Evolutionary conservation across 2,329 filamentous ascomycete species (phyloP).

Genomic region (Uncinocarpus reesii): DNA sequence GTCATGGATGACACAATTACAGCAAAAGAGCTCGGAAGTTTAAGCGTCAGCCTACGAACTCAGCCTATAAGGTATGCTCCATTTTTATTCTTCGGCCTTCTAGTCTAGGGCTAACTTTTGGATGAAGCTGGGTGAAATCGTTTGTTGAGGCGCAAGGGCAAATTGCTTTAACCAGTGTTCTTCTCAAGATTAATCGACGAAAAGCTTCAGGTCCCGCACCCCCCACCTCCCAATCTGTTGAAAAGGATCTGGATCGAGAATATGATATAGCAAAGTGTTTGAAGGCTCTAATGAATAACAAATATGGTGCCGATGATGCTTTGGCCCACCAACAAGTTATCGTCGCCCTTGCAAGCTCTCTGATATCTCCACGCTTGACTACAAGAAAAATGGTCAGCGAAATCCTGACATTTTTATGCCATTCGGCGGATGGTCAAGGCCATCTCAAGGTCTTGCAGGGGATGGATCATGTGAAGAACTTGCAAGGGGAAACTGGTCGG

Average conservation of each 20-base stretch:
- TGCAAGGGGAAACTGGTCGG: constrained; percentile 82
- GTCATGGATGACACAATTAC: constrained; percentile 94
- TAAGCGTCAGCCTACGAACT: constrained; percentile 88
- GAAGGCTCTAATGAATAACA: constrained; percentile 98
- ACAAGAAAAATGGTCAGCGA: constrained; percentile 93
- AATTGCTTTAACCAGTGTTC: constrained; percentile 85
- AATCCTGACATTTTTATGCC: constrained; percentile 88
- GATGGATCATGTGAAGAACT: constrained; percentile 78
- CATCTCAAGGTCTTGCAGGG: constrained; percentile 90
- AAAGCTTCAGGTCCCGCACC: constrained; percentile 62
- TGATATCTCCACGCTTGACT: constrained; percentile 79
- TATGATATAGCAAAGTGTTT: constrained; percentile 97
- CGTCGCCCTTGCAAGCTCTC: constrained; percentile 71
- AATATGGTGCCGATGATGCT: constrained; percentile 94
- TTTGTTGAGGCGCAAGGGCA: constrained; percentile 98
- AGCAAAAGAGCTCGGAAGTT: constrained; percentile 77
- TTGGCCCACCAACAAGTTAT: constrained; percentile 82
- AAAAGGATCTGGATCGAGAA: constrained; percentile 79
- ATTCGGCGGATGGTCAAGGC: constrained; percentile 81
- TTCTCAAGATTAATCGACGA: constrained; percentile 86
- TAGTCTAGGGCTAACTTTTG: background rate
- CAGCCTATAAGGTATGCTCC: constrained; percentile 66
- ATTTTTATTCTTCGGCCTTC: background rate
- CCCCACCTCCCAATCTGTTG: constrained; percentile 48
- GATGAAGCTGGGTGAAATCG: constrained; percentile 69